Conservation (phyloP, 1,284 basidiomycete species). For the Ganoderma sinense region DNA sequence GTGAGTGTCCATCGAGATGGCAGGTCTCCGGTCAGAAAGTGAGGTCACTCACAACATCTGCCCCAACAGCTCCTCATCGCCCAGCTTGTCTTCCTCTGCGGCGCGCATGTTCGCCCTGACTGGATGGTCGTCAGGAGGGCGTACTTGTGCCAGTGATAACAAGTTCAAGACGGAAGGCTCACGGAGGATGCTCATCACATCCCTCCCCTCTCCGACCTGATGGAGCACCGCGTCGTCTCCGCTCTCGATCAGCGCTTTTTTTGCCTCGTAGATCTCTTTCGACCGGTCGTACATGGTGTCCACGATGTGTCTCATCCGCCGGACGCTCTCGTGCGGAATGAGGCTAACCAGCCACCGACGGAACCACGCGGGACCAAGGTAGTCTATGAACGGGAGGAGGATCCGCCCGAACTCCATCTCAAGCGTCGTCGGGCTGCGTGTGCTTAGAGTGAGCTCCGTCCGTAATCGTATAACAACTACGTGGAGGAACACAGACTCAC, state of each 20-base stretch:
- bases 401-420: neutral
- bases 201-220: conserved; percentile 48
- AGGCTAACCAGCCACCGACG: neutral
- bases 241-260: conserved; percentile 36
- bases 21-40: conserved; percentile 5
- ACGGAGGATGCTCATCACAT: conserved; percentile 52
- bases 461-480: too few species aligned
- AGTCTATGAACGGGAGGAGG: neutral
- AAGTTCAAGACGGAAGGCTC: neutral
- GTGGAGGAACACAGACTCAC: too few species aligned
- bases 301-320: conserved; percentile 43
- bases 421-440: neutral
- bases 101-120: conserved; percentile 40
- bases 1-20: too few species aligned
- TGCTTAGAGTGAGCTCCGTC: too few species aligned
- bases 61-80: conserved; percentile 32
- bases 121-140: conserved; percentile 35
- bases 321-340: conserved; percentile 32
- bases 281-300: conserved; percentile 48
- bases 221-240: conserved; percentile 30
- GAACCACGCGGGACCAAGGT: conserved; percentile 3
- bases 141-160: fast-evolving
- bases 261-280: conserved; percentile 46
- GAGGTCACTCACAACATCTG: conserved; percentile 37
- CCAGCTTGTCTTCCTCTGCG: conserved; percentile 25